Conservation (phyloP, 768 basidiomycete species). For the Leucocoprinus leucothites region DNA sequence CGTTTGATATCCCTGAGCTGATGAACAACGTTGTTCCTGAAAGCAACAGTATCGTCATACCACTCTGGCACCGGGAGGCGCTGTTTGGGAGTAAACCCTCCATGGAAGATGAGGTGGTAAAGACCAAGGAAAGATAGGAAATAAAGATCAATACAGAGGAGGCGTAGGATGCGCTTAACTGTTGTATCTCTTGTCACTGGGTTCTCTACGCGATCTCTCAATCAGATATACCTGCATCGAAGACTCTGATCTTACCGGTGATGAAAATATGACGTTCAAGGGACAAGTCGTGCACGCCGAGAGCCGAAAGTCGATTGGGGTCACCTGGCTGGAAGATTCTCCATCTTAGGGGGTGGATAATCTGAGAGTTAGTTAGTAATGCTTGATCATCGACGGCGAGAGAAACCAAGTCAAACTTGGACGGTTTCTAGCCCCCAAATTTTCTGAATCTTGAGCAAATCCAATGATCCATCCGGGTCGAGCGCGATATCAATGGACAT, state of each 20-base stretch:
- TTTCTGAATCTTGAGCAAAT: constrained; percentile 1
- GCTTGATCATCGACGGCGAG: no score
- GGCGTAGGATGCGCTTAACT: neutral
- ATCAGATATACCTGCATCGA: neutral
- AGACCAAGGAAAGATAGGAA: neutral
- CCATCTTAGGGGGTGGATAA: constrained; percentile 9
- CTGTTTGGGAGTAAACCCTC: constrained; percentile 2
- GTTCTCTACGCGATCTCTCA: neutral
- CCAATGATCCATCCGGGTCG: constrained; percentile 7
- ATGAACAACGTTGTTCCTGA: neutral
- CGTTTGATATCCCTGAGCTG: neutral
- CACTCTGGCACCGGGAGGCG: constrained; percentile 5
- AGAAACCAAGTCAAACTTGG: neutral
- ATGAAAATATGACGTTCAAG: constrained; percentile 3
- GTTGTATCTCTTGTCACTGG: neutral
- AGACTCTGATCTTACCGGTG: neutral
- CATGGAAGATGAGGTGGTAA: constrained; percentile 4
- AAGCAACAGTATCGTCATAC: neutral
- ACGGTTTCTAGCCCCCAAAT: constrained; percentile 6
- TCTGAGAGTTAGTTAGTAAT: neutral
- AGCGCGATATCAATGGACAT: constrained; percentile 5
- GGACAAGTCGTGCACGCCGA: neutral
- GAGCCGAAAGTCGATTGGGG: constrained; percentile 6
- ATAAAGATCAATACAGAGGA: constrained; percentile 2
- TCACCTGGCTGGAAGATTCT: neutral